Evolutionary conservation across 2,329 filamentous ascomycete species (phyloP), one percentile per base, ranked within the genome.

Genomic region (Arthrobotrys megalospora): DNA sequence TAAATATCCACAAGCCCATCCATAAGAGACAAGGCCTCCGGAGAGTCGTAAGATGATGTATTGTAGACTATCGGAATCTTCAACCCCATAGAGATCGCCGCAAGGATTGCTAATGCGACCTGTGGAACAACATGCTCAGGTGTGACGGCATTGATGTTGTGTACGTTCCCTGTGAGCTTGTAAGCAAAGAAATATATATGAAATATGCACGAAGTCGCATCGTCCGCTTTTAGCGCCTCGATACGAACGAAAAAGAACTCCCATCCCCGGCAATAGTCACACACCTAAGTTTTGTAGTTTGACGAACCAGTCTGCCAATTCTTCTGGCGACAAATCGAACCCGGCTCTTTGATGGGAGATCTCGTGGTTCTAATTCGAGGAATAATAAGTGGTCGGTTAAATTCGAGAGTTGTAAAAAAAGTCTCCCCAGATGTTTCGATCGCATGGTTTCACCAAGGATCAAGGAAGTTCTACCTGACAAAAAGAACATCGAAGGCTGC

Each of bases 71-170:
- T 91, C 1, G 93, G 93, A 10, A 95, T 82, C 3, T 85, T 87
- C 8, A 96, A 85, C 0, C 93, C 93, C 41, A 91, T 85, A 28
- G 93, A 90, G 55, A 88, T 87, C 0, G 93, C 92, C 79, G 91
- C 88, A 24, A 96, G 86, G 81, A 96, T 93, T 12, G 90, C 91
- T 36, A 96, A 85, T 0, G 89, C 92, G 8, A 96, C 92, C 83
- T 96, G 93, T 0, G 93, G 92, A 3, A 94, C 93, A 16, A 96
- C 92, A 83, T 96, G 93, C 83, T 96, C 93, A 0, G 93, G 93
- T 0, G 93, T 96, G 73, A 96, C 89, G 21, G 95, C 89, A 83
- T 97, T 96, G 86, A 96, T 94, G 83, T 96, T 96, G 85, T 96
- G 93, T n/a, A 93, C 92, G 7, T 87, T 85, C 47, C 76, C 76